A percentile compares a stretch with the other conserved stretches of the same genome.
These are phyloP conservation scores for Moringa oleifera DNA, from an alignment of 345 rosid genomes.

Conservation along the genomic window DNA sequence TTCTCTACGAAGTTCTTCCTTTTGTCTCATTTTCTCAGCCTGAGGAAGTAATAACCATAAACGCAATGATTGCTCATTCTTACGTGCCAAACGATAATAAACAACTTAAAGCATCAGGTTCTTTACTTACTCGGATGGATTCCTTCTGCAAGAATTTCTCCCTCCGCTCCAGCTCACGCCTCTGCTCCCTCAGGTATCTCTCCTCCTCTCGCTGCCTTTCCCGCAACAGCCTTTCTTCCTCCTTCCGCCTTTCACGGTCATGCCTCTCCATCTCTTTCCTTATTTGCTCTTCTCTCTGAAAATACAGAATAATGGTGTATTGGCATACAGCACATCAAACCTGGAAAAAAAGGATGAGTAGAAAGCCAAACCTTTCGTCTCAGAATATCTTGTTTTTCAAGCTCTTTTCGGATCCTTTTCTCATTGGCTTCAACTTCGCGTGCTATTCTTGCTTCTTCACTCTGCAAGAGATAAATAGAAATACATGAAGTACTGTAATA, in stretches of 20 bases:
- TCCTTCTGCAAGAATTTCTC: constrained; percentile 84
- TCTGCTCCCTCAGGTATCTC: constrained; percentile 70
- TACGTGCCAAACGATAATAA: neutral
- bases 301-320: constrained; percentile 12
- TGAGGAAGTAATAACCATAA: constrained; percentile 21
- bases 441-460: constrained; percentile 80
- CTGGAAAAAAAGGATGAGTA: constrained; percentile 5
- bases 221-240: constrained; percentile 82
- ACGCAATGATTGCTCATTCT: constrained; percentile 6
- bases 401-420: constrained; percentile 78
- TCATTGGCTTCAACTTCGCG: constrained; percentile 89
- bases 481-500: constrained; percentile 2
- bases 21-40: constrained; percentile 85
- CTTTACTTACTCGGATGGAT: constrained; percentile 58
- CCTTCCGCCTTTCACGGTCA: constrained; percentile 89
- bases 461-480: constrained; percentile 32
- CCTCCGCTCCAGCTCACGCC: constrained; percentile 82
- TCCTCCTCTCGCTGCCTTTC: constrained; percentile 93
- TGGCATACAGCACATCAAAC: constrained; percentile 6
- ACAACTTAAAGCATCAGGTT: neutral
- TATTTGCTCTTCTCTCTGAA: constrained; percentile 74
- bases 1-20: constrained; percentile 72
- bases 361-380: constrained; percentile 64
- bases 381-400: constrained; percentile 74
- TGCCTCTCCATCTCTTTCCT: constrained; percentile 85